These are phyloP conservation scores for Polychaeton citri DNA, from an alignment of 2,329 filamentous ascomycete species.

Conservation along the genomic window DNA sequence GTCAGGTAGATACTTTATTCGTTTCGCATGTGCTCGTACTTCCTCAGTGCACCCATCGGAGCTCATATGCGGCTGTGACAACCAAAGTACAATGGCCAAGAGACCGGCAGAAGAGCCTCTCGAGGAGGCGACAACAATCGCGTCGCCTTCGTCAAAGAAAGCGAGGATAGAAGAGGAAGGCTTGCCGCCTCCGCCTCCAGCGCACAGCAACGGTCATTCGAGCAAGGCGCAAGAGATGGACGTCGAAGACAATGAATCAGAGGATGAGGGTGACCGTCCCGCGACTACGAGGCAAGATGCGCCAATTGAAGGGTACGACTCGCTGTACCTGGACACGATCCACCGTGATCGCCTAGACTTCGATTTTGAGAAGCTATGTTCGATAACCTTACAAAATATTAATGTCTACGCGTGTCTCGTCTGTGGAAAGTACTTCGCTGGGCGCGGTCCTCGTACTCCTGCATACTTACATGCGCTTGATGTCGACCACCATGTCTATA, in stretches of 20 bases:
- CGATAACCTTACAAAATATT: constrained; percentile 89
- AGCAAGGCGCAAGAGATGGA: constrained; percentile 21
- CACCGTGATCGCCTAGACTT: constrained; percentile 88
- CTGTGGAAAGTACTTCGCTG: constrained; percentile 96
- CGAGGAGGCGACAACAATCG: constrained; percentile 25
- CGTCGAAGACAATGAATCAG: constrained; percentile 20
- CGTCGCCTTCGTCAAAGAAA: constrained; percentile 36
- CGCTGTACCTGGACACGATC: constrained; percentile 96
- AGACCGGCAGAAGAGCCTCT: constrained; percentile 32
- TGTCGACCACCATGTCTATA: constrained; percentile 90
- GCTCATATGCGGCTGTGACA: no score
- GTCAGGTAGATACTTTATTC: no score
- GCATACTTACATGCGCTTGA: constrained; percentile 97
- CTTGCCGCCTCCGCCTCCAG: constrained; percentile 13
- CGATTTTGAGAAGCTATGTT: constrained; percentile 98
- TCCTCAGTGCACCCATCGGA: no score
- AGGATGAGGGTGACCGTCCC: constrained; percentile 19
- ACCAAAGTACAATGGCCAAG: constrained; percentile 33
- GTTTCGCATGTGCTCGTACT: no score
- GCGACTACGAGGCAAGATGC: constrained; percentile 54
- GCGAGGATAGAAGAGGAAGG: constrained; percentile 31
- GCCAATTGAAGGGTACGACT: constrained; percentile 77
- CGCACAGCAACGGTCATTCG: not conserved
- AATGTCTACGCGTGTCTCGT: constrained; percentile 97
- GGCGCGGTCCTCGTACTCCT: constrained; percentile 82